phyloP scores from a whole-genome alignment of 2,329 filamentous ascomycete species.

The Talaromyces sp. region DNA sequence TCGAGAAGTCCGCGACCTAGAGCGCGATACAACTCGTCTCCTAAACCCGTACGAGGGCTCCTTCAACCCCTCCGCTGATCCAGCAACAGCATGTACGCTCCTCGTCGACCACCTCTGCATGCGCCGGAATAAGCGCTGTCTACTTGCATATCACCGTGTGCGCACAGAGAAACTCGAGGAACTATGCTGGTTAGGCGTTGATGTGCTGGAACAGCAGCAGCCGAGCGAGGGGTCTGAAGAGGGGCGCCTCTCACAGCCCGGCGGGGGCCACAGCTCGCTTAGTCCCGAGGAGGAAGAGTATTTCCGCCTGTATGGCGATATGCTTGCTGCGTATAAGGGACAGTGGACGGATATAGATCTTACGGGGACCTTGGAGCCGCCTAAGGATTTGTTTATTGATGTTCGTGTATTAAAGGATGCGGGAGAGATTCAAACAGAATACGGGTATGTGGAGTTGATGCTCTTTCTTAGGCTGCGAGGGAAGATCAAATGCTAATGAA shows the following conservation, averaged over 20 bases:
- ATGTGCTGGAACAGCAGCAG: conserved; percentile 71
- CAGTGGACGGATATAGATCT: conserved; percentile 98
- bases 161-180: conserved; percentile 90
- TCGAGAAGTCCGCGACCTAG: conserved; percentile 88
- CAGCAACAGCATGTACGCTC: conserved; percentile 81
- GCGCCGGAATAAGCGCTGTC: conserved; percentile 92
- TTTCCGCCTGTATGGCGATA: conserved; percentile 84
- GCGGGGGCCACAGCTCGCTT: conserved; percentile 65
- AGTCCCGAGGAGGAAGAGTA: conserved; percentile 98
- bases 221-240: conserved; percentile 50
- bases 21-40: conserved; percentile 78
- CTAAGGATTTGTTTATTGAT: conserved; percentile 95
- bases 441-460: conserved; percentile 67
- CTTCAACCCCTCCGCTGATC: conserved; percentile 82
- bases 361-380: conserved; percentile 89
- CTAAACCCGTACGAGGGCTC: conserved; percentile 80
- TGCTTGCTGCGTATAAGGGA: conserved; percentile 94
- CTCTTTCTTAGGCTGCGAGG: not conserved
- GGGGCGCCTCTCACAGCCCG: conserved; percentile 25
- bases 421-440: conserved; percentile 98
- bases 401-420: conserved; percentile 95
- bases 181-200: conserved; percentile 87
- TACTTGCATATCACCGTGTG: conserved; percentile 90
- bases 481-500: conserved; percentile 20
- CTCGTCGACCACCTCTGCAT: conserved; percentile 94